Conservation (phyloP, 2,329 filamentous ascomycete genomes). For the Nemania abortiva region DNA sequence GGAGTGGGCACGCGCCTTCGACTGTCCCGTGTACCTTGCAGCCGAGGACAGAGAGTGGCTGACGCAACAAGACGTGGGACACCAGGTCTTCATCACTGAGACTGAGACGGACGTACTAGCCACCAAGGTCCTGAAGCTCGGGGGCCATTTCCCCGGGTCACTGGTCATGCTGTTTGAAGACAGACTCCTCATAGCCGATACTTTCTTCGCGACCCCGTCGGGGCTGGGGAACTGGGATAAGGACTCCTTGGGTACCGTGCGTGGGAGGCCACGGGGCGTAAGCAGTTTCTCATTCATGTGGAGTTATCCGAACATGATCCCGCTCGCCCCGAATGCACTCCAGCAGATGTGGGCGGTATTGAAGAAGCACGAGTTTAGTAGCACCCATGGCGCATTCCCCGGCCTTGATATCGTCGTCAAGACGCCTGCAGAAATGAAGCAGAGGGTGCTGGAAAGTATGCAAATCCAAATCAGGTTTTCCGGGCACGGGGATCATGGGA, state of each 20-base stretch:
- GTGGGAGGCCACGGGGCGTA: conserved; percentile 57
- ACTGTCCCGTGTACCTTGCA: conserved; percentile 77
- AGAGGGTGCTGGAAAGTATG: conserved; percentile 78
- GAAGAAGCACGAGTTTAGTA: conserved; percentile 70
- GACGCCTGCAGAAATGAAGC: conserved; percentile 65
- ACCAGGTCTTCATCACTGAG: conserved; percentile 61
- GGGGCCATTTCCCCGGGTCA: conserved; percentile 84
- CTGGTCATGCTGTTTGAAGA: conserved; percentile 72
- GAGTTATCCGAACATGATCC: conserved; percentile 81
- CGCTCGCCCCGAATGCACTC: conserved; percentile 73
- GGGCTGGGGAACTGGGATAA: conserved; percentile 62
- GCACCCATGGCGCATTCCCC: conserved; percentile 76
- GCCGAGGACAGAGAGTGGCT: conserved; percentile 76
- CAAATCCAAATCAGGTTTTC: conserved; percentile 74
- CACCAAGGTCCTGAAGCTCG: conserved; percentile 71
- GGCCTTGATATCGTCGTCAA: conserved; percentile 71
- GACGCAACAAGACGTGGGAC: conserved; percentile 56
- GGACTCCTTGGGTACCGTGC: conserved; percentile 55
- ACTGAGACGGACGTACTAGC: conserved; percentile 54
- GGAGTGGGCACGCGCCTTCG: conserved; percentile 77
- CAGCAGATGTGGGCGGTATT: conserved; percentile 77
- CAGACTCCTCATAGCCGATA: conserved; percentile 80
- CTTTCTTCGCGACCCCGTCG: conserved; percentile 76
- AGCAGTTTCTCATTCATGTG: conserved; percentile 79
- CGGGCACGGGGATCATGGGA: conserved; percentile 58